These are phyloP conservation scores for Hypoxylon sp. DNA, from an alignment of 2,329 filamentous ascomycete species.

Conservation along the genomic window DNA sequence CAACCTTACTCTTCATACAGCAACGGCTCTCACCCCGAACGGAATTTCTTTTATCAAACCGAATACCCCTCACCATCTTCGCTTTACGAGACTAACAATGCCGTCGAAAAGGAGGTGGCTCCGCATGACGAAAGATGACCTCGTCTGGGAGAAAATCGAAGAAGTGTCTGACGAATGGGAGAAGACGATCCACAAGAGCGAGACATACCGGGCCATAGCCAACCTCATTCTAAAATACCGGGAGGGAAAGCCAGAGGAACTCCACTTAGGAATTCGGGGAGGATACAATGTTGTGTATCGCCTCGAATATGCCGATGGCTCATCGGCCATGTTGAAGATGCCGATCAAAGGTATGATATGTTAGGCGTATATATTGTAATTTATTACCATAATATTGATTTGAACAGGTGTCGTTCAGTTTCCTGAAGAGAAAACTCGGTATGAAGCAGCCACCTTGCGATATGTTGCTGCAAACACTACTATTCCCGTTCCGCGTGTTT, in stretches of 20 bases:
- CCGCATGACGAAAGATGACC: constrained; percentile 49
- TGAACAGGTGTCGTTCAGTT: constrained; percentile 37
- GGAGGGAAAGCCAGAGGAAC: constrained; percentile 42
- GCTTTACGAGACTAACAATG: constrained; percentile 37
- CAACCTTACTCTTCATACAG: neutral
- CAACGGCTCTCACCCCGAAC: neutral
- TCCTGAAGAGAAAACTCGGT: constrained; percentile 56
- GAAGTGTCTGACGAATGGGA: constrained; percentile 48
- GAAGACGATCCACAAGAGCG: constrained; percentile 40
- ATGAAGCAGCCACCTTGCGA: constrained; percentile 57
- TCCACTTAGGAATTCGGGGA: constrained; percentile 51
- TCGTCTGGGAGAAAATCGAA: constrained; percentile 52
- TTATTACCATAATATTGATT: neutral
- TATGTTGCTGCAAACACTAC: constrained; percentile 54
- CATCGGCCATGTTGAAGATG: constrained; percentile 53
- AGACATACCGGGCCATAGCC: constrained; percentile 45
- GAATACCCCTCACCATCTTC: neutral
- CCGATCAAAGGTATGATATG: constrained; percentile 45
- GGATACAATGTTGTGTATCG: constrained; percentile 54
- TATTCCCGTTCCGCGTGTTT: constrained; percentile 56
- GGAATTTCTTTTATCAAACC: neutral
- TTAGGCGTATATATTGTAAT: neutral
- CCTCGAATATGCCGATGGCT: constrained; percentile 55
- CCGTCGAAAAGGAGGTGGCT: constrained; percentile 47
- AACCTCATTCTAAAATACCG: constrained; percentile 49